phyloP scores from a whole-genome alignment of 208 protist species.

The Crithidia mellificae region DNA sequence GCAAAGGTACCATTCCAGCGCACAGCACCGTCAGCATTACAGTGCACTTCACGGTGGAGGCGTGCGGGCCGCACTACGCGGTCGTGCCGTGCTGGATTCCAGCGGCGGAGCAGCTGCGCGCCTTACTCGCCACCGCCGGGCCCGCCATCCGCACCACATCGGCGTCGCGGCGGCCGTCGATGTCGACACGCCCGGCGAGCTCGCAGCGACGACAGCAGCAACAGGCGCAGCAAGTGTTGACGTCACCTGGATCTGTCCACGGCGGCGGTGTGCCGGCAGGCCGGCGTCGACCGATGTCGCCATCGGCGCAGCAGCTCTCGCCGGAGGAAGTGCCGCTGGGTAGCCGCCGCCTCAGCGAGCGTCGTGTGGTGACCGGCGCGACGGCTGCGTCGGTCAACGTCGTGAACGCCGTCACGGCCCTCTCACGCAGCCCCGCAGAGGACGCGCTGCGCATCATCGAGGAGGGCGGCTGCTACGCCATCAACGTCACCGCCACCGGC shows the following conservation, averaged over 20 bases:
- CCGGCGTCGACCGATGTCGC: constrained; percentile 1
- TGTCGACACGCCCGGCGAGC: constrained; percentile 2
- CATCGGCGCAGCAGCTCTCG: constrained; percentile 12
- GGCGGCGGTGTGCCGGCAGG: neutral
- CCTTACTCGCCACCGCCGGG: constrained; percentile 12
- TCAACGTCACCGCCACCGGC: constrained; percentile 57
- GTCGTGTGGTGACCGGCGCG: constrained; percentile 33
- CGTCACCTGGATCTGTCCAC: neutral
- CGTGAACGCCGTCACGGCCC: constrained; percentile 44
- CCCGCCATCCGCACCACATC: neutral
- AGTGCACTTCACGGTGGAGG: constrained; percentile 67
- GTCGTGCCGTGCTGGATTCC: constrained; percentile 72
- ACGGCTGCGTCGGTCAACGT: constrained; percentile 47
- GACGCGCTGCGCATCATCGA: constrained; percentile 68
- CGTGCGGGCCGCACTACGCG: constrained; percentile 49
- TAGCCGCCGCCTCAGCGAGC: constrained; percentile 51
- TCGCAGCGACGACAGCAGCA: neutral
- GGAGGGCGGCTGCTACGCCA: constrained; percentile 33
- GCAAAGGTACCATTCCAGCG: constrained; percentile 59
- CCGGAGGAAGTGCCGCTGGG: constrained; percentile 33
- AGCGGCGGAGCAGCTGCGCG: constrained; percentile 42
- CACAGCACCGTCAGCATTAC: constrained; percentile 44
- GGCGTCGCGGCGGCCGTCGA: constrained; percentile 9
- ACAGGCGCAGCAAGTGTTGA: no score
- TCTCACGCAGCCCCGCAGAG: constrained; percentile 35